phyloP scores from a whole-genome alignment of 805 yeast species.

The Candida nemodendra region DNA sequence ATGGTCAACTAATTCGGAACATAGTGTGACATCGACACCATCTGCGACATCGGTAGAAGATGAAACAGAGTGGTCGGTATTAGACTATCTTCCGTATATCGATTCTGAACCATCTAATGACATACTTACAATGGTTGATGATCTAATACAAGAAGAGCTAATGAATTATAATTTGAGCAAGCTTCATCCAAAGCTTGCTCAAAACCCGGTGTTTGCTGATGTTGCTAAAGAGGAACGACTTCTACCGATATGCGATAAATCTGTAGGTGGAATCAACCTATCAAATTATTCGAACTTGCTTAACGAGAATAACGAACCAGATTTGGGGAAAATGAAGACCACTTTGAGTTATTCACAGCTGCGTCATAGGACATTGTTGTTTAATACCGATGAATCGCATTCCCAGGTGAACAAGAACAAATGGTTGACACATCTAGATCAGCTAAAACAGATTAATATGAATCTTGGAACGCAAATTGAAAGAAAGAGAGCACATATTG shows the following conservation, averaged over 20 bases:
- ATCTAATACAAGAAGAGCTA: slow-evolving; percentile 23
- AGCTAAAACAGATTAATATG: slow-evolving; percentile 29
- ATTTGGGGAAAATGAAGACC: slow-evolving; percentile 31
- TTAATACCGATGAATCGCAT: slow-evolving; percentile 23
- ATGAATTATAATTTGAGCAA: slow-evolving; percentile 12
- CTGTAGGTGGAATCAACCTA: slow-evolving; percentile 18
- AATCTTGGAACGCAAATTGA: slow-evolving; percentile 29
- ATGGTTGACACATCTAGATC: slow-evolving; percentile 38
- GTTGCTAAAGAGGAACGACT: neutral
- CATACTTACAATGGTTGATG: slow-evolving; percentile 18
- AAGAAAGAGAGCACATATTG: slow-evolving; percentile 40
- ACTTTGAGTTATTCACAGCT: slow-evolving; percentile 41
- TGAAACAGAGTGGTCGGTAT: slow-evolving; percentile 4
- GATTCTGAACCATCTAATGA: slow-evolving; percentile 23
- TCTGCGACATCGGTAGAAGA: slow-evolving; percentile 1
- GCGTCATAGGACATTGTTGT: slow-evolving; percentile 39
- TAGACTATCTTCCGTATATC: slow-evolving; percentile 25
- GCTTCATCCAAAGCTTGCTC: slow-evolving; percentile 14
- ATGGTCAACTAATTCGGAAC: slow-evolving; percentile 1
- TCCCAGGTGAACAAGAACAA: slow-evolving; percentile 27
- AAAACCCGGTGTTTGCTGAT: neutral
- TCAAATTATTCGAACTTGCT: slow-evolving; percentile 19
- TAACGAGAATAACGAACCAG: slow-evolving; percentile 14
- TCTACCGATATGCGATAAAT: slow-evolving; percentile 7
- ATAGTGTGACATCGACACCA: slow-evolving; percentile 2